Evolutionary conservation across 495 filamentous ascomycete genomes (phyloP).

Genomic region (Talaromyces adpressus): DNA sequence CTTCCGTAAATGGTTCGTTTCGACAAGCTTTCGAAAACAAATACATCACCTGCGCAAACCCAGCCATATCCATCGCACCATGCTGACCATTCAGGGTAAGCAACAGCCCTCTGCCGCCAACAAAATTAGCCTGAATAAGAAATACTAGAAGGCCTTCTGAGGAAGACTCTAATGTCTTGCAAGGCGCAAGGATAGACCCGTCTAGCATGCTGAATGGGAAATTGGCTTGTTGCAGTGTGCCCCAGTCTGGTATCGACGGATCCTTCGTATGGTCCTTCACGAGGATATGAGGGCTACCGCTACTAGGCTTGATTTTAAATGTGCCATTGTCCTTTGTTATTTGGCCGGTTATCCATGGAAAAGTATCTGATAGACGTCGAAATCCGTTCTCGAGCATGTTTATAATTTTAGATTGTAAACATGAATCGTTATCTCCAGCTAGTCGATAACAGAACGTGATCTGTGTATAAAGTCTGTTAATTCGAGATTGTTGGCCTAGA

Average conservation of each 20-base stretch:
- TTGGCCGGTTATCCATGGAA: slow-evolving; percentile 50
- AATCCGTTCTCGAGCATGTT: slow-evolving; percentile 28
- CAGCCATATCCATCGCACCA: slow-evolving; percentile 45
- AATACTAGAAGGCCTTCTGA: slow-evolving; percentile 35
- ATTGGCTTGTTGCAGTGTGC: slow-evolving; percentile 25
- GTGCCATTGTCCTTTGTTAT: slow-evolving; percentile 40
- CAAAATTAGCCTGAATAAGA: slow-evolving; percentile 45
- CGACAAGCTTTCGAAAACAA: slow-evolving; percentile 48
- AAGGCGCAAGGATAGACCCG: slow-evolving; percentile 38
- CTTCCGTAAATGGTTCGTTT: slow-evolving; percentile 31
- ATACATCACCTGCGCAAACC: slow-evolving; percentile 42
- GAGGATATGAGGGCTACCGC: slow-evolving; percentile 26
- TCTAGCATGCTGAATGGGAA: slow-evolving; percentile 51
- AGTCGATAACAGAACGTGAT: slow-evolving; percentile 31
- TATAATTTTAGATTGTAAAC: slow-evolving; percentile 18
- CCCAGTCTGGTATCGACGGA: slow-evolving; percentile 30
- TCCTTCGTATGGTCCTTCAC: slow-evolving; percentile 36
- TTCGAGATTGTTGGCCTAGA: slow-evolving; percentile 20
- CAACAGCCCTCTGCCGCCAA: slow-evolving; percentile 39
- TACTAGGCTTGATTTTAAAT: slow-evolving; percentile 32
- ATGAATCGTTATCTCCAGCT: slow-evolving; percentile 11
- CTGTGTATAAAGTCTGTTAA: slow-evolving; percentile 36
- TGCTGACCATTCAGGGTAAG: slow-evolving; percentile 44
- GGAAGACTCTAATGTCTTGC: slow-evolving; percentile 29
- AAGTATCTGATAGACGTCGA: slow-evolving; percentile 24